These are phyloP conservation scores for Blastocrithidia nonstop DNA, from an alignment of 208 protist genomes.

Conservation along the genomic window DNA sequence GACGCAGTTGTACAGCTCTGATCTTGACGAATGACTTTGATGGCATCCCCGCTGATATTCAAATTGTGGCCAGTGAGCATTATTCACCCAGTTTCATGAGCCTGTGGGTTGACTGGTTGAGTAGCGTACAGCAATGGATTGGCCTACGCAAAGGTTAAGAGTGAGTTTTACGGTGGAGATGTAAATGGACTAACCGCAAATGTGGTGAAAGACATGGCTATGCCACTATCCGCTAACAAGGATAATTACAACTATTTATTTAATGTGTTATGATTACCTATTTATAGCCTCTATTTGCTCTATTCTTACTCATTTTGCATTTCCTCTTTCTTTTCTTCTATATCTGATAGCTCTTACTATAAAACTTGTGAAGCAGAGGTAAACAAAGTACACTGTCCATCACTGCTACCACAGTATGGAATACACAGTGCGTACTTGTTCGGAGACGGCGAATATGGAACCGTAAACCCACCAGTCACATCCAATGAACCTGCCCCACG, in stretches of 20 bases:
- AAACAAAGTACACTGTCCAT: too few species aligned
- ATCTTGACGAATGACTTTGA: constrained; percentile 33
- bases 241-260: too few species aligned
- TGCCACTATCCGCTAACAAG: too few species aligned
- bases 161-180: too few species aligned
- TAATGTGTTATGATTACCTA: too few species aligned
- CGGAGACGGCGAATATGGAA: constrained; percentile 27
- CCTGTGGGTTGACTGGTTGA: constrained; percentile 43
- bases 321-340: too few species aligned
- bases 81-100: constrained; percentile 37
- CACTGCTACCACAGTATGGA: constrained; percentile 75
- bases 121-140: constrained; percentile 45
- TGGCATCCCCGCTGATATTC: constrained; percentile 26
- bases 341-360: too few species aligned
- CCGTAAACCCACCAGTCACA: constrained; percentile 34
- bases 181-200: too few species aligned
- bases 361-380: too few species aligned
- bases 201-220: too few species aligned
- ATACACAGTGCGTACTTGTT: constrained; percentile 63
- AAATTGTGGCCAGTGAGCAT: constrained; percentile 33
- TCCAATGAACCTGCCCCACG: constrained; percentile 9
- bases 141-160: constrained; percentile 23
- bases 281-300: too few species aligned
- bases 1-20: constrained; percentile 31
- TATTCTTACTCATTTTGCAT: too few species aligned